phyloP scores from a whole-genome alignment of 306 rosid species.

The Prunus mira region DNA sequence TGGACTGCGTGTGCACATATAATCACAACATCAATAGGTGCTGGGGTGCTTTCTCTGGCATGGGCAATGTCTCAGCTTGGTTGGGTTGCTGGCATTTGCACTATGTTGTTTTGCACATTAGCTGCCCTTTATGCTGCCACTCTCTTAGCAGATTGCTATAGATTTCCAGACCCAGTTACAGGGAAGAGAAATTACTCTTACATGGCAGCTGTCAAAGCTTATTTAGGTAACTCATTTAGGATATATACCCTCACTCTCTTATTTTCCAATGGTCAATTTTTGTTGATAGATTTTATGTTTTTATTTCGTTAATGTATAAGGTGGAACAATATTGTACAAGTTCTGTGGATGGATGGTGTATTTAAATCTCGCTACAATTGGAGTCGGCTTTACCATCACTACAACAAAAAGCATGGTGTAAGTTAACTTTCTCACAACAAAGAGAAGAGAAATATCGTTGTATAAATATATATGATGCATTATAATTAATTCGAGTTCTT shows the following conservation, averaged over 20 bases:
- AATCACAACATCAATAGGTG: slow-evolving; percentile 32
- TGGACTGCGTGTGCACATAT: slow-evolving; percentile 32
- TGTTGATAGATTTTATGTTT: background rate
- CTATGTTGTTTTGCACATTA: slow-evolving; percentile 19
- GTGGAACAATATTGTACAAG: slow-evolving; percentile 17
- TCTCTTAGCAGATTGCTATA: slow-evolving; percentile 31
- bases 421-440: background rate
- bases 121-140: slow-evolving; percentile 13
- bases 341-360: slow-evolving; percentile 30
- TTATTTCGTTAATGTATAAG: background rate
- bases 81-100: slow-evolving; percentile 20
- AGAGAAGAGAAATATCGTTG: background rate
- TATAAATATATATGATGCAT: background rate
- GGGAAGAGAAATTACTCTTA: slow-evolving; percentile 35
- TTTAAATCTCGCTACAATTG: slow-evolving; percentile 19
- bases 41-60: slow-evolving; percentile 34
- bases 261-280: background rate
- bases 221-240: slow-evolving; percentile 6
- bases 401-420: slow-evolving; percentile 29
- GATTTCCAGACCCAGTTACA: slow-evolving; percentile 24
- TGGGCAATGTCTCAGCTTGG: slow-evolving; percentile 40
- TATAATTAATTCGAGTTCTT: background rate
- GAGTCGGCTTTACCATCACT: slow-evolving; percentile 26
- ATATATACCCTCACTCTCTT: background rate
- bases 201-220: slow-evolving; percentile 28